Evolutionary conservation across 2,329 filamentous ascomycete genomes (phyloP).

Genomic region (Arthroderma sp.): DNA sequence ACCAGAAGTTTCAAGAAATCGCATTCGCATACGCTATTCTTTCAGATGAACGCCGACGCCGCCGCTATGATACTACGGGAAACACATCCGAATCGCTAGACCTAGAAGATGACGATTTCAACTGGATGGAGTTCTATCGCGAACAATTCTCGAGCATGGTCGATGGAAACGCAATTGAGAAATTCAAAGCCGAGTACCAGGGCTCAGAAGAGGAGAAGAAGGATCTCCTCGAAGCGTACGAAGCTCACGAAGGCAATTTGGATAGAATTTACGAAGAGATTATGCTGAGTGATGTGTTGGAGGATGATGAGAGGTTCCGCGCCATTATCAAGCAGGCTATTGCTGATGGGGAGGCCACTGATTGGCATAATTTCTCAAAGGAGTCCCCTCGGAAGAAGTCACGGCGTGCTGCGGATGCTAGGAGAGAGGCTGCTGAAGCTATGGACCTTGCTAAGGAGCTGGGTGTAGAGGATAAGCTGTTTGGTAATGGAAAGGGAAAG

Average conservation of each 20-base stretch:
- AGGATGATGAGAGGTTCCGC: constrained; percentile 77
- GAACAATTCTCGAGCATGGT: constrained; percentile 70
- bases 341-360: constrained; percentile 49
- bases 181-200: constrained; percentile 68
- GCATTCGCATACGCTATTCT: constrained; percentile 91
- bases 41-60: constrained; percentile 65
- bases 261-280: constrained; percentile 64
- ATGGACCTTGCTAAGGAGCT: constrained; percentile 62
- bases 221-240: constrained; percentile 67
- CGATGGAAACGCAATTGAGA: constrained; percentile 58
- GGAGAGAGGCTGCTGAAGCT: constrained; percentile 58
- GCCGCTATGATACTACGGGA: constrained; percentile 79
- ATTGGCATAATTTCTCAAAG: constrained; percentile 55
- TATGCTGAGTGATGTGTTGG: constrained; percentile 71
- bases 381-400: constrained; percentile 56
- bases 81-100: constrained; percentile 71
- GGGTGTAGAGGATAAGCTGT: constrained; percentile 58
- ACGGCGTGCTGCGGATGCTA: constrained; percentile 47
- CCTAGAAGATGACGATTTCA: constrained; percentile 59
- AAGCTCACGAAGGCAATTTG: constrained; percentile 60
- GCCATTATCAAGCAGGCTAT: constrained; percentile 73
- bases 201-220: constrained; percentile 70
- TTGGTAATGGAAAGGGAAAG: constrained; percentile 31
- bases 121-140: constrained; percentile 82
- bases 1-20: constrained; percentile 74